A percentile compares a stretch with the other conserved stretches of the same genome.
Conservation (phyloP, 176 grass and related monocot species). For the Avena insularis region DNA sequence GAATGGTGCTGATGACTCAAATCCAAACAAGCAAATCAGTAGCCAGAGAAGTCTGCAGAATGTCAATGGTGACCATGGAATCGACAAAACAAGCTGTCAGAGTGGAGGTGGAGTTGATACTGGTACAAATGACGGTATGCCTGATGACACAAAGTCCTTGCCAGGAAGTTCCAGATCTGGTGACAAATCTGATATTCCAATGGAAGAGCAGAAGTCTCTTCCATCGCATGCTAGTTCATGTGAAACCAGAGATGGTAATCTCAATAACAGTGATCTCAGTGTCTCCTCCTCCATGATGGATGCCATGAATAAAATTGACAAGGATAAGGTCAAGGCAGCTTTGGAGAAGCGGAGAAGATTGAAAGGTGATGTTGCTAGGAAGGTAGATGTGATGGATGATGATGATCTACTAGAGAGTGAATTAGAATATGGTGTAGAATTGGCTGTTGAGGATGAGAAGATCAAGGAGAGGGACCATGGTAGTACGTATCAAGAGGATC, state of each 20-base stretch:
- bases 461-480: slow-evolving; percentile 43
- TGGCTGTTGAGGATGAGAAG: slow-evolving; percentile 79
- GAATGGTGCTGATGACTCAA: slow-evolving; percentile 30
- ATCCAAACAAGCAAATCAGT: slow-evolving; percentile 55
- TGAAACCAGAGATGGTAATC: slow-evolving; percentile 44
- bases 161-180: slow-evolving; percentile 45
- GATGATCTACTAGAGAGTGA: slow-evolving; percentile 92
- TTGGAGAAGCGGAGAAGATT: slow-evolving; percentile 84
- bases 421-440: slow-evolving; percentile 87
- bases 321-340: slow-evolving; percentile 88
- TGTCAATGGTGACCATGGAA: slow-evolving; percentile 31
- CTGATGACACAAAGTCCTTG: slow-evolving; percentile 34
- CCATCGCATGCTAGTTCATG: slow-evolving; percentile 25
- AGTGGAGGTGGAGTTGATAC: slow-evolving; percentile 47
- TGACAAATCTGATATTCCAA: slow-evolving; percentile 35
- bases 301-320: slow-evolving; percentile 87
- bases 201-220: slow-evolving; percentile 45
- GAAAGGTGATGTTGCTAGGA: slow-evolving; percentile 62
- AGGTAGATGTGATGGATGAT: slow-evolving; percentile 74
- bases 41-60: slow-evolving; percentile 40
- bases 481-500: slow-evolving; percentile 31
- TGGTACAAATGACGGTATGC: slow-evolving; percentile 34
- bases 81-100: slow-evolving; percentile 39
- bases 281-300: slow-evolving; percentile 68
- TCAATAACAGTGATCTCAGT: slow-evolving; percentile 48